Evolutionary conservation across 2,329 filamentous ascomycete genomes (phyloP).

Genomic region (Stagonosporopsis rhizophila): DNA sequence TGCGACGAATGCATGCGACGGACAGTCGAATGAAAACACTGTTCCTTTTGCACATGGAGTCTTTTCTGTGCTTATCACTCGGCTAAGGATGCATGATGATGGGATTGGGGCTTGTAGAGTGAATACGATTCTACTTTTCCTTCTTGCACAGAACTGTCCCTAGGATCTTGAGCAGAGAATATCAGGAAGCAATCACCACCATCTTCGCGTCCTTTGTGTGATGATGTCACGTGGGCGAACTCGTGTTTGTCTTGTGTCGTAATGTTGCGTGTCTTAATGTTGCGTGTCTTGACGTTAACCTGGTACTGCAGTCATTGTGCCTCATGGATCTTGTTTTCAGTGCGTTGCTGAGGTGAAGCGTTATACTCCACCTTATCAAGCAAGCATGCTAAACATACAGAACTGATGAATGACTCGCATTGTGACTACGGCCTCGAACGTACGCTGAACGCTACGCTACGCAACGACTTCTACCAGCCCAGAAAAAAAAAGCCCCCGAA

Average conservation of each 20-base stretch:
- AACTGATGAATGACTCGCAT: background rate
- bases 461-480: background rate
- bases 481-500: background rate
- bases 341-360: background rate
- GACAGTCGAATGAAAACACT: constrained; percentile 29
- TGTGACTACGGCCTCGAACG: background rate
- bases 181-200: constrained; percentile 21
- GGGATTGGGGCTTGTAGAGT: constrained; percentile 44
- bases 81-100: constrained; percentile 32
- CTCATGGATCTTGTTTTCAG: background rate
- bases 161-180: constrained; percentile 16
- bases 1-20: constrained; percentile 43
- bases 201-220: background rate
- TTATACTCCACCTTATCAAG: background rate
- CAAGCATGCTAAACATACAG: background rate
- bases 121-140: constrained; percentile 44
- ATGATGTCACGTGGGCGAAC: background rate
- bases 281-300: background rate
- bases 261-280: too few species aligned
- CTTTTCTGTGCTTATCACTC: constrained; percentile 38
- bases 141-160: constrained; percentile 29
- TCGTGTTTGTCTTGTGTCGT: too few species aligned
- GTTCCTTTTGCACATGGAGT: constrained; percentile 38
- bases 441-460: constrained; percentile 1
- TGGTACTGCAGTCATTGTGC: background rate